Evolutionary conservation across 2,329 filamentous ascomycete species (phyloP).

Genomic region (Aspergillus luchuensis): DNA sequence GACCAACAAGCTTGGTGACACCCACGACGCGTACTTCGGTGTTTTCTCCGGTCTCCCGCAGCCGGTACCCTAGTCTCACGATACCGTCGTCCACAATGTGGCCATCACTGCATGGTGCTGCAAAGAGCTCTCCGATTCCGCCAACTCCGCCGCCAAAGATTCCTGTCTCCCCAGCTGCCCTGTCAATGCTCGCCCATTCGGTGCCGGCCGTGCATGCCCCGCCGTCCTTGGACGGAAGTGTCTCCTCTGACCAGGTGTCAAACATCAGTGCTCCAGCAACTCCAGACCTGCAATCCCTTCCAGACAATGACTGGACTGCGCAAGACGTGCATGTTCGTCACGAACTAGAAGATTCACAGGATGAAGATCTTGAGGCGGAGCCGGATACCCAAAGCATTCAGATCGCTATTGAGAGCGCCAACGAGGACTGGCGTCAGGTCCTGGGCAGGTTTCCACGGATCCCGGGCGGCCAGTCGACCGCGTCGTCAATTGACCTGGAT

Average conservation of each 20-base stretch:
- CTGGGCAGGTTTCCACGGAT: conserved; percentile 45
- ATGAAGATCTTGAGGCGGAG: conserved; percentile 25
- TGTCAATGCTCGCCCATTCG: conserved; percentile 70
- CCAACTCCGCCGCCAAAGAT: conserved; percentile 59
- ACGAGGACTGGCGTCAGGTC: conserved; percentile 62
- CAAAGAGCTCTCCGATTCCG: conserved; percentile 50
- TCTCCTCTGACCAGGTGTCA: conserved; percentile 85
- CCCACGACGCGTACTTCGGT: conserved; percentile 43
- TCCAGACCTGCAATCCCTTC: conserved; percentile 65
- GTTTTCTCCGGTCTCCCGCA: conserved; percentile 43
- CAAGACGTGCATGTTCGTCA: conserved; percentile 37
- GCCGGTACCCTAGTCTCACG: conserved; percentile 59
- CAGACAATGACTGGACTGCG: conserved; percentile 63
- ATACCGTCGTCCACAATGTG: conserved; percentile 62
- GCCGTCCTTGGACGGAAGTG: conserved; percentile 85
- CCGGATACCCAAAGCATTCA: conserved; percentile 36
- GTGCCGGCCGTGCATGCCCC: conserved; percentile 77
- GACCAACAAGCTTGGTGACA: conserved; percentile 52
- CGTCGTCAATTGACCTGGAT: conserved; percentile 21
- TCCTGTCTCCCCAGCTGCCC: conserved; percentile 72
- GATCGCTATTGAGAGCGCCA: conserved; percentile 41
- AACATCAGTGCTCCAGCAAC: conserved; percentile 81
- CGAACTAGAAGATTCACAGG: conserved; percentile 35
- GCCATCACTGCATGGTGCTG: conserved; percentile 58
- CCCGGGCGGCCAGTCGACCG: conserved; percentile 27